phyloP scores from a whole-genome alignment of 306 rosid genomes.

The Vigna radiata region DNA sequence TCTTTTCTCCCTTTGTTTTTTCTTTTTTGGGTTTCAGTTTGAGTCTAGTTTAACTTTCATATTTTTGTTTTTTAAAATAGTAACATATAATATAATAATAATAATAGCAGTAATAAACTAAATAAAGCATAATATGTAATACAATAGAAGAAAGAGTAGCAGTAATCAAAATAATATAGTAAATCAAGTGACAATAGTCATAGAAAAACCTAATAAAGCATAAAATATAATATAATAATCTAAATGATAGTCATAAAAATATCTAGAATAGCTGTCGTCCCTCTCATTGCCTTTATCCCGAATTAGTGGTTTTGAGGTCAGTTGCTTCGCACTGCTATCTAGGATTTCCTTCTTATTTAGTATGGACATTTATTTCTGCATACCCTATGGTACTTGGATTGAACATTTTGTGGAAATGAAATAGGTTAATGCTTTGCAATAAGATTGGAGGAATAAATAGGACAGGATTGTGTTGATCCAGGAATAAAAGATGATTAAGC shows the following conservation, averaged over 20 bases:
- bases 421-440: conserved; percentile 33
- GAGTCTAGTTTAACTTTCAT: neutral
- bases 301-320: neutral
- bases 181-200: too few relatives aligned
- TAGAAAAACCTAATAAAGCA: too few relatives aligned
- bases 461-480: neutral
- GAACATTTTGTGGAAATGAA: conserved; percentile 8
- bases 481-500: conserved; percentile 16
- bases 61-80: too few relatives aligned
- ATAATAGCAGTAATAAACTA: too few relatives aligned
- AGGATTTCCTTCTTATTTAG: neutral
- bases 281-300: neutral
- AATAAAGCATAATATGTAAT: too few relatives aligned
- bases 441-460: conserved; percentile 12
- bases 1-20: neutral
- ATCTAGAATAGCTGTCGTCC: neutral
- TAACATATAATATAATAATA: neutral
- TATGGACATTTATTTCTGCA: neutral
- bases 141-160: neutral
- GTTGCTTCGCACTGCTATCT: neutral
- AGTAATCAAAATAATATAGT: neutral
- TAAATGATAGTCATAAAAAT: neutral
- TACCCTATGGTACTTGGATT: neutral
- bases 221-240: too few relatives aligned
- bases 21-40: neutral